Conservation (phyloP, 352 stramenopile genomes). For the Globisporangium nagaii region DNA sequence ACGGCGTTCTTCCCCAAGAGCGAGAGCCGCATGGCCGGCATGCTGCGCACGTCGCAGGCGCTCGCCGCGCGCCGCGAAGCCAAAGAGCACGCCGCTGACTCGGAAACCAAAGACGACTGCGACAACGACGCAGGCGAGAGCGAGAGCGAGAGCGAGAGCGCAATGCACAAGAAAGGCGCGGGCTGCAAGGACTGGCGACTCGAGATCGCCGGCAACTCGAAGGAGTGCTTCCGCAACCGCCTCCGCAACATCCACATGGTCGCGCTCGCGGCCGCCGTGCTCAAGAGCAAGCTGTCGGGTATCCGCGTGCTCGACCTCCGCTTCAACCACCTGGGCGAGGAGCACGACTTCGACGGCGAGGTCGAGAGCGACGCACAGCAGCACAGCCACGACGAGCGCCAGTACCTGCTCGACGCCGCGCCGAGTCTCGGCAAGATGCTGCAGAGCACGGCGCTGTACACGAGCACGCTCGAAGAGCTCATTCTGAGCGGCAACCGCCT, state of each 20-base stretch:
- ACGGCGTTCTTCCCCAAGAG: slow-evolving; percentile 33
- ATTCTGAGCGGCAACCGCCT: slow-evolving; percentile 57
- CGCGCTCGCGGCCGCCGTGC: slow-evolving; percentile 37
- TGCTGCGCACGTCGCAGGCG: slow-evolving; percentile 42
- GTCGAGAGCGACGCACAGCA: slow-evolving; percentile 10
- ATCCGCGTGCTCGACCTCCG: slow-evolving; percentile 40
- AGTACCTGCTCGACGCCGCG: slow-evolving; percentile 39
- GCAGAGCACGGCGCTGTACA: slow-evolving; percentile 40
- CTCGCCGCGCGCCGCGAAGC: slow-evolving; percentile 30
- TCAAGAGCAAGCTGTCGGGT: slow-evolving; percentile 40
- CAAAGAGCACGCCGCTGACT: not conserved
- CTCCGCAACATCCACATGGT: slow-evolving; percentile 66
- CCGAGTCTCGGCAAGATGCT: slow-evolving; percentile 40
- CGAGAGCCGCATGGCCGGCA: slow-evolving; percentile 21
- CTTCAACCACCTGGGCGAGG: slow-evolving; percentile 48
- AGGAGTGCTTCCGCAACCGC: slow-evolving; percentile 49
- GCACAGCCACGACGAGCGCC: slow-evolving; percentile 25
- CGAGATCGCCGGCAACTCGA: slow-evolving; percentile 46
- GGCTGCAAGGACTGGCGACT: slow-evolving; percentile 13
- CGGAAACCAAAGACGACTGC: no score
- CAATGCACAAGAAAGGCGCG: slow-evolving; percentile 1
- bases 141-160: not conserved
- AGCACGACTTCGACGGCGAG: slow-evolving; percentile 16
- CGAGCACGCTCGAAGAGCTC: slow-evolving; percentile 42
- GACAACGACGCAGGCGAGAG: not conserved